Conservation (phyloP, 352 stramenopile genomes). For the Globisporangium iwayamae region DNA sequence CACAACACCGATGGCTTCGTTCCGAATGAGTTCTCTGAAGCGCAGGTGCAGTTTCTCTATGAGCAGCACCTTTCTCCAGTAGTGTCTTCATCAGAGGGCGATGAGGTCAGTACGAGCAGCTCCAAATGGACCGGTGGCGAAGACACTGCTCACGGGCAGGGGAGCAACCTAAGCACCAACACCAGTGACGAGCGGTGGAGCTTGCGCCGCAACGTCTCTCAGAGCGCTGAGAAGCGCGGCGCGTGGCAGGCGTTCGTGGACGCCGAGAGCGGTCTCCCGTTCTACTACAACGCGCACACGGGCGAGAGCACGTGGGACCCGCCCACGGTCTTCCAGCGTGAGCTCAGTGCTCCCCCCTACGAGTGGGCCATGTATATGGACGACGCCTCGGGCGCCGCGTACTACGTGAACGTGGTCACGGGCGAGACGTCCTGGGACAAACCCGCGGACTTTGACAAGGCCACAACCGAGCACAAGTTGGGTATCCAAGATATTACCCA, state of each 20-base stretch:
- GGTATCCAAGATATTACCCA: not conserved
- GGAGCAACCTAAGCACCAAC: not conserved
- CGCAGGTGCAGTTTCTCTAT: conserved; percentile 5
- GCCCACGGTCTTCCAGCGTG: conserved; percentile 16
- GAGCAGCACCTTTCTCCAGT: not conserved
- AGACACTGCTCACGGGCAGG: not conserved
- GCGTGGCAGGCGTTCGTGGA: conserved; percentile 66
- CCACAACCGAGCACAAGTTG: not conserved
- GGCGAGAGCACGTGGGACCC: conserved; percentile 57
- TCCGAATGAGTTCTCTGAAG: conserved; percentile 15
- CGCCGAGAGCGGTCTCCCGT: conserved; percentile 42
- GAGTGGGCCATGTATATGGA: conserved; percentile 54
- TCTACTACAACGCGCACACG: conserved; percentile 68
- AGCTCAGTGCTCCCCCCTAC: conserved; percentile 4
- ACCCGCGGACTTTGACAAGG: conserved; percentile 21
- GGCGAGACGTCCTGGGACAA: conserved; percentile 49
- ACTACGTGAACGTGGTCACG: conserved; percentile 55
- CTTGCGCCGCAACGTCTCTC: conserved; percentile 22
- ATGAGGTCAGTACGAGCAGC: not conserved
- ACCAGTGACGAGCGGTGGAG: conserved; percentile 12
- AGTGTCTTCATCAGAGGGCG: not conserved
- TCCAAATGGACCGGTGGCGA: not conserved
- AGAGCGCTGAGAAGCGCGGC: conserved; percentile 20
- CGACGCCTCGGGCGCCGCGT: conserved; percentile 28
- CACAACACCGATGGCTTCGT: not conserved